Evolutionary conservation across 2,329 filamentous ascomycete species (phyloP), one percentile per base, ranked within the genome.

Genomic region (Dothiorella sarmentorum): DNA sequence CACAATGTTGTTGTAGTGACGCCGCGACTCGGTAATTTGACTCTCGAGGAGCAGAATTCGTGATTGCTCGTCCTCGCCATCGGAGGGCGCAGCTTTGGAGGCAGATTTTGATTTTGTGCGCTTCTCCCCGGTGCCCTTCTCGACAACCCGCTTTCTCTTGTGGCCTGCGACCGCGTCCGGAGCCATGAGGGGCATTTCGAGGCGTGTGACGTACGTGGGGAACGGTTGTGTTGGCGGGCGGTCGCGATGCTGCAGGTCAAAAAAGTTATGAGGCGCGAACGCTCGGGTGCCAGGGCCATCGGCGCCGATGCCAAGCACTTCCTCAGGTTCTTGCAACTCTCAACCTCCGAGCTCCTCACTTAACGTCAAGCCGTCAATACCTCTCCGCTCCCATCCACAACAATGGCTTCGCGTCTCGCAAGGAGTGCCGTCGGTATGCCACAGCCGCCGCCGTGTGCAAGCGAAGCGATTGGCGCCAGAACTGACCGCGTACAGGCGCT

Each of bases 371-470:
- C 44, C 56, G 65, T 67, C 65, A 65, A 66, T 63, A 66, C 65
- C 68, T 74, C 69, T 66, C 68, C 69, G 68, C 70, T 70, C 71
- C 64, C 71, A 73, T 74, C 71, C 63, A 49, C 84, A 78, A 89
- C 82, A 89, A 97, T 97, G 93, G 93, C 93, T 84, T 96, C 91
- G 80, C 91, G 92, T 84, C 85, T 97, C 82, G 91, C 88, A 85
- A 91, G 90, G 85, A 92, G 87, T 85, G 91, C 91, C 81, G 82
- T 93, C 81, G 90, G 93, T 97, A 86, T 78, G 91, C 86, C 51
- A 61, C 62, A 61, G 61, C 62, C 56, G 33, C 61, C 55, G 62
- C 68, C 62, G 61, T 42, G n/a, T 20, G 52, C 62, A 40, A 63
- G 55, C 62, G 53, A 67, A 69, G 69, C 73, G 74, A 78, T 80